Conservation (phyloP, 257 asterid species). For the Anisodus tanguticus region DNA sequence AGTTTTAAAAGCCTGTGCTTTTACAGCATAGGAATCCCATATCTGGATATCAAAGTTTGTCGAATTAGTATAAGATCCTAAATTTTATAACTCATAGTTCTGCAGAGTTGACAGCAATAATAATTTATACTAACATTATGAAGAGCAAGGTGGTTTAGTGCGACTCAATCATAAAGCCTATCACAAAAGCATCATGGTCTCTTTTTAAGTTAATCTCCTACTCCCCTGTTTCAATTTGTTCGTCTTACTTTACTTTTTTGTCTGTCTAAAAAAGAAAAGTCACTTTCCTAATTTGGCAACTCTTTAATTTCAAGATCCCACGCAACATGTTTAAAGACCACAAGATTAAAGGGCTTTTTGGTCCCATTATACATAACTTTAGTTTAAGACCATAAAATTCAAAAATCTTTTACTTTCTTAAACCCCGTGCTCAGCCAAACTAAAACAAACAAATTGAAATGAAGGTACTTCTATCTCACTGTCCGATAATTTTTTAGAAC, state of each 20-base stretch:
- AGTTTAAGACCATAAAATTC: no score
- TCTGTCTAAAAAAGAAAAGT: no score
- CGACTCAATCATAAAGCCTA: background rate
- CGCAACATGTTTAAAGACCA: no score
- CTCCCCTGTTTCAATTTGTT: no score
- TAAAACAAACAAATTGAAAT: no score
- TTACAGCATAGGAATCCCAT: conserved; percentile 95
- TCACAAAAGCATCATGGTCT: background rate
- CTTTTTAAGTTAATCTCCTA: background rate
- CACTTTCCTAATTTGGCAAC: no score
- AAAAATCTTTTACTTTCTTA: no score
- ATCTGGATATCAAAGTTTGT: conserved; percentile 51
- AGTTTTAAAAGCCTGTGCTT: conserved; percentile 90
- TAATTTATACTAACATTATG: background rate
- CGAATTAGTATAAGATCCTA: background rate
- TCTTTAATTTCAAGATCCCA: no score
- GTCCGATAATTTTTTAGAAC: background rate
- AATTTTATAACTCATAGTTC: background rate
- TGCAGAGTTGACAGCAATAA: background rate
- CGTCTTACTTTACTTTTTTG: no score
- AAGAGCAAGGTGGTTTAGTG: background rate
- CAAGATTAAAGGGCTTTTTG: no score
- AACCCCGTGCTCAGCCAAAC: no score
- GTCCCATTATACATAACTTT: no score
- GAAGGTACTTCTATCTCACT: background rate